Base-by-base conservation (phyloP, 2,329 filamentous ascomycete species). In the Dothiorella sarmentorum region DNA sequence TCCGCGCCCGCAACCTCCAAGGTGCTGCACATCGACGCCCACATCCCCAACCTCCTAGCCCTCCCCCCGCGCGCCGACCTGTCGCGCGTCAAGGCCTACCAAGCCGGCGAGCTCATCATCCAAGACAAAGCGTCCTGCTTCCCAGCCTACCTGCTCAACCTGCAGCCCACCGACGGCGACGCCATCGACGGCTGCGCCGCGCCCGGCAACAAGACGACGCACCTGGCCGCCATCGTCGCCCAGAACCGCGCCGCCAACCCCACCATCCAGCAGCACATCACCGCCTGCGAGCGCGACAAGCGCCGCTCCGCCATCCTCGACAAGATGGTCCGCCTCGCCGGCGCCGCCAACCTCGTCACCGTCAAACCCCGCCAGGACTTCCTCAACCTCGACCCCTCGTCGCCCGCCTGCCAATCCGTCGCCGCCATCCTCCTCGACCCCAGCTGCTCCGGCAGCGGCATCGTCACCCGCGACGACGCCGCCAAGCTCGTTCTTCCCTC, bases 111-210 rank as follows among this genome's bases (percentile, higher is more conserved):
- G 45, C 84, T 97, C 56, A 96, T 97, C 61, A 78, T 97, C 22
- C 94, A 99, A 71, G 94, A 97, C 69, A 97, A 97, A 73, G 93
- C 94, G 0, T 97, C 92, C 0, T 99, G 94, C 69, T 97, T 99
- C 68, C 94, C 94, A 0, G 94, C 93, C 0, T 94, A 94, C 69
- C 78, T 99, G 2, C 78, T 99, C 0, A 81, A 96, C 53, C 85
- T 88, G 0, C 76, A 76, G 0, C 76, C 84, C 7, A 78, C 83
- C 59, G 83, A 87, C 63, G 90, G 90, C 22, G 85, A 94, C 67
- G 78, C 95, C 7, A 84, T 97, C n/a, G 94, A 99, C 72, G 90
- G 90, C 0, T 97, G 93, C 70, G 90, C 94, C 0, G 94, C 94
- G 0, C 94, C 94, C 1, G 94, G 94, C 5, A 99, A 99, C 73